A percentile compares a stretch with the other conserved stretches of the same genome.
Evolutionary conservation across 1,284 basidiomycete species (phyloP).

Genomic region (Boletellus deceptivus): DNA sequence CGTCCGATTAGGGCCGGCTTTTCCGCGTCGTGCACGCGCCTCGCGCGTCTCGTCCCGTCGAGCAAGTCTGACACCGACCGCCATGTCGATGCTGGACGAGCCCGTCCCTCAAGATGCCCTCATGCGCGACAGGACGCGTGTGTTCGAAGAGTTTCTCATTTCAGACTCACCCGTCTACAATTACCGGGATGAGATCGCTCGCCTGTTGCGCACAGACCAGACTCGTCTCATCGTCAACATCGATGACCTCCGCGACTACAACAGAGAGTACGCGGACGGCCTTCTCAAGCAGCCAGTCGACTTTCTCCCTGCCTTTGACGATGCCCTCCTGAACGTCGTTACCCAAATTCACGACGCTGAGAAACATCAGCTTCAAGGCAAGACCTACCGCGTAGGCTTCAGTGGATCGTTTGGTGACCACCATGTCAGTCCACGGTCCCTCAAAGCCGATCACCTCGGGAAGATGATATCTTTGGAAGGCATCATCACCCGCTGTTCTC

Average conservation of each 20-base stretch:
- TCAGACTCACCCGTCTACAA: constrained; percentile 75
- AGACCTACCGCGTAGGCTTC: constrained; percentile 87
- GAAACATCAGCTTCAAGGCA: constrained; percentile 82
- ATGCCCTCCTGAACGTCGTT: constrained; percentile 77
- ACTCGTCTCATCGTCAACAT: constrained; percentile 94
- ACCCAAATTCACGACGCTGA: constrained; percentile 74
- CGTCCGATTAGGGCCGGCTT: constrained; percentile 25
- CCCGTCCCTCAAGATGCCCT: constrained; percentile 66
- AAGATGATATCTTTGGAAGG: constrained; percentile 98
- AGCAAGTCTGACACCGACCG: constrained; percentile 1
- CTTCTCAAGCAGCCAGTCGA: constrained; percentile 88
- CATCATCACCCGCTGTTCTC: constrained; percentile 96
- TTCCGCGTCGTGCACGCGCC: constrained; percentile 26
- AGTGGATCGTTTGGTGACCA: constrained; percentile 99
- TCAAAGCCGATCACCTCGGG: constrained; percentile 86
- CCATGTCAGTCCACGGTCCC: constrained; percentile 93
- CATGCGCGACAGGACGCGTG: constrained; percentile 70
- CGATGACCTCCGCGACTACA: constrained; percentile 94
- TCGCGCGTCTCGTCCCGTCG: constrained; percentile 23
- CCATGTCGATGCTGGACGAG: constrained; percentile 63
- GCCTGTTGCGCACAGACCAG: constrained; percentile 82
- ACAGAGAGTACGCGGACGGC: constrained; percentile 79
- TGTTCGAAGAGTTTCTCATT: constrained; percentile 87
- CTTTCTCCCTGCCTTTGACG: constrained; percentile 91
- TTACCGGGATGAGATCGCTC: constrained; percentile 84